Evolutionary conservation across 2,329 filamentous ascomycete genomes (phyloP).

Genomic region (Penicillium sumatraense): DNA sequence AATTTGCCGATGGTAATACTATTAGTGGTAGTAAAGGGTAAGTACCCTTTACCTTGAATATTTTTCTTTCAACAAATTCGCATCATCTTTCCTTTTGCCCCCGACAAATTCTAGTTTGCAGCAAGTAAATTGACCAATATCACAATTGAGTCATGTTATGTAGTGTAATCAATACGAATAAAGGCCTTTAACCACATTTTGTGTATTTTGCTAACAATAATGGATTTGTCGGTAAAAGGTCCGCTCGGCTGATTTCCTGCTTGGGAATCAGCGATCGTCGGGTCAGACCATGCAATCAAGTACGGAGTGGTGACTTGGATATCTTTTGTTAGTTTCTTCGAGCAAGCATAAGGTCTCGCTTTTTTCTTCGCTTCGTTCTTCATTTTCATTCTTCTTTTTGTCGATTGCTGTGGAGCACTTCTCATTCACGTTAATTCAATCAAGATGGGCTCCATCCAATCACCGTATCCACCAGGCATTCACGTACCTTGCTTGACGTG

Average conservation of each 20-base stretch:
- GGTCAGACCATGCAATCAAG: neutral
- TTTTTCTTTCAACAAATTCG: neutral
- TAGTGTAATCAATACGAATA: too few species aligned
- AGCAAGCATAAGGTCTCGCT: neutral
- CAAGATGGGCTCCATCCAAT: conserved; percentile 12
- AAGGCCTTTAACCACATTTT: too few species aligned
- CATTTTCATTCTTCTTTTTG: too few species aligned
- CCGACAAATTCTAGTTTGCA: too few species aligned
- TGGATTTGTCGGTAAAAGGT: neutral
- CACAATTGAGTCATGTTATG: neutral
- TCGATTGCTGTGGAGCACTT: neutral
- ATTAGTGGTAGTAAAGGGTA: too few species aligned
- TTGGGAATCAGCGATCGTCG: conserved; percentile 7
- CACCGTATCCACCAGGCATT: conserved; percentile 45
- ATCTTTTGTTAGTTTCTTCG: neutral
- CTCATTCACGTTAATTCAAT: neutral
- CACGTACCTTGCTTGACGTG: conserved; percentile 63
- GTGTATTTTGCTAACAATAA: too few species aligned
- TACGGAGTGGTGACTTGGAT: neutral
- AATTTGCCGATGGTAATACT: too few species aligned
- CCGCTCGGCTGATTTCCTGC: conserved; percentile 13
- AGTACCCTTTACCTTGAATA: too few species aligned
- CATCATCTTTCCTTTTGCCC: too few species aligned
- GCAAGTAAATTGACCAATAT: neutral
- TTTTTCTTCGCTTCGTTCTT: too few species aligned